phyloP scores from a whole-genome alignment of 2,329 filamentous ascomycete species.

The Colletotrichum tofieldiae region DNA sequence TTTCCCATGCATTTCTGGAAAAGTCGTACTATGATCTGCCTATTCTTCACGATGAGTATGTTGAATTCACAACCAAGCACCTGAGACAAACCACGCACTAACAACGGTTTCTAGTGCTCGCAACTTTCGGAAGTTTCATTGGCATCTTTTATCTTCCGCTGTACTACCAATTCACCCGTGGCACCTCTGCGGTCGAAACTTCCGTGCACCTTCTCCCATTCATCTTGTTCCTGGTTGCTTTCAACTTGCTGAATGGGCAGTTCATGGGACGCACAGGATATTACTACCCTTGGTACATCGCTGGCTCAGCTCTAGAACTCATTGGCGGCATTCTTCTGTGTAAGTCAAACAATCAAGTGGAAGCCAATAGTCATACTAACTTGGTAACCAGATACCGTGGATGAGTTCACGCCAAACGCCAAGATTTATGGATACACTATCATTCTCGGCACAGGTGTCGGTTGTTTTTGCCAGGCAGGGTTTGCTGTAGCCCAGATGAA shows the following conservation, averaged over 20 bases:
- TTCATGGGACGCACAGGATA: slow-evolving; percentile 59
- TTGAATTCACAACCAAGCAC: slow-evolving; percentile 51
- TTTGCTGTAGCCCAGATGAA: slow-evolving; percentile 53
- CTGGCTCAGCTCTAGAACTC: slow-evolving; percentile 52
- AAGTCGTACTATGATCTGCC: slow-evolving; percentile 55
- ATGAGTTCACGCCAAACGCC: slow-evolving; percentile 41
- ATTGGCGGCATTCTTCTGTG: slow-evolving; percentile 55
- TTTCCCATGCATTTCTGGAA: slow-evolving; percentile 65
- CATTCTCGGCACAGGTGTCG: slow-evolving; percentile 58
- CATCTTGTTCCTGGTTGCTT: slow-evolving; percentile 53
- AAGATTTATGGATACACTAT: slow-evolving; percentile 53
- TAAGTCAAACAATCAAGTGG: slow-evolving; percentile 2
- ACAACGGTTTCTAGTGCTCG: slow-evolving; percentile 46
- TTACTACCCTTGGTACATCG: slow-evolving; percentile 58
- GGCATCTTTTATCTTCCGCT: slow-evolving; percentile 66
- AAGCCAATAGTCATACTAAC: neutral
- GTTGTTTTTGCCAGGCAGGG: slow-evolving; percentile 51
- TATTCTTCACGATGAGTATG: slow-evolving; percentile 59
- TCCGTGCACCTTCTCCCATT: slow-evolving; percentile 59
- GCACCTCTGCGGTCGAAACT: slow-evolving; percentile 57
- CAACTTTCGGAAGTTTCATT: slow-evolving; percentile 47
- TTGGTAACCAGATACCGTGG: slow-evolving; percentile 38
- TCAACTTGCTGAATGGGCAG: slow-evolving; percentile 54
- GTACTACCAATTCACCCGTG: slow-evolving; percentile 64
- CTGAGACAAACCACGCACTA: slow-evolving; percentile 28